These are phyloP conservation scores for Colletotrichum noveboracense DNA, from an alignment of 2,329 filamentous ascomycete genomes.

Conservation along the genomic window DNA sequence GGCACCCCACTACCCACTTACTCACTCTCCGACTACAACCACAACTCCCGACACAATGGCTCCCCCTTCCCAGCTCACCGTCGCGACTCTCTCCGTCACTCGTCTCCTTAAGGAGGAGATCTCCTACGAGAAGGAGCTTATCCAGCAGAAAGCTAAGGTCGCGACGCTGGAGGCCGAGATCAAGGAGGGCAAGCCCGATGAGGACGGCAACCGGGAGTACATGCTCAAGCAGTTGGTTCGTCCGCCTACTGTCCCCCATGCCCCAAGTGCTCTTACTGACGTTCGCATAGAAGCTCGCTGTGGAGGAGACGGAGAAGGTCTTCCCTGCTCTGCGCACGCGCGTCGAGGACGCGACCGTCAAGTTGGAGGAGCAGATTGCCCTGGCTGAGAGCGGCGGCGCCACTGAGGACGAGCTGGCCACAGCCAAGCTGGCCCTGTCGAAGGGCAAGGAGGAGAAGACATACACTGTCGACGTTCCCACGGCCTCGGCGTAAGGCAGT, in stretches of 20 bases:
- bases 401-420: slow-evolving; percentile 54
- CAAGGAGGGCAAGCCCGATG: slow-evolving; percentile 50
- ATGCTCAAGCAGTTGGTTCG: slow-evolving; percentile 86
- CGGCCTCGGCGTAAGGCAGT: neutral
- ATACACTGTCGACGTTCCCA: neutral
- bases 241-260: neutral
- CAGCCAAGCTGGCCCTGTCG: slow-evolving; percentile 59
- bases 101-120: slow-evolving; percentile 91
- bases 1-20: neutral
- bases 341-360: slow-evolving; percentile 73
- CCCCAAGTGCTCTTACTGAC: neutral
- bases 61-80: slow-evolving; percentile 75
- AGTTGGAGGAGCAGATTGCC: slow-evolving; percentile 79
- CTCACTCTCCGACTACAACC: neutral
- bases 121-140: slow-evolving; percentile 87
- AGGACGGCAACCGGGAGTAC: slow-evolving; percentile 79
- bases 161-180: slow-evolving; percentile 69
- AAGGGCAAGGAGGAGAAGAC: slow-evolving; percentile 48
- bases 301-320: slow-evolving; percentile 87
- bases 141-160: slow-evolving; percentile 75
- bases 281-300: slow-evolving; percentile 68
- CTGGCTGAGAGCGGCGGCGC: slow-evolving; percentile 55
- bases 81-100: slow-evolving; percentile 79
- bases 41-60: slow-evolving; percentile 62
- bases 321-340: slow-evolving; percentile 75